Conservation (phyloP, 2,329 filamentous ascomycete species). For the Nemania abortiva region DNA sequence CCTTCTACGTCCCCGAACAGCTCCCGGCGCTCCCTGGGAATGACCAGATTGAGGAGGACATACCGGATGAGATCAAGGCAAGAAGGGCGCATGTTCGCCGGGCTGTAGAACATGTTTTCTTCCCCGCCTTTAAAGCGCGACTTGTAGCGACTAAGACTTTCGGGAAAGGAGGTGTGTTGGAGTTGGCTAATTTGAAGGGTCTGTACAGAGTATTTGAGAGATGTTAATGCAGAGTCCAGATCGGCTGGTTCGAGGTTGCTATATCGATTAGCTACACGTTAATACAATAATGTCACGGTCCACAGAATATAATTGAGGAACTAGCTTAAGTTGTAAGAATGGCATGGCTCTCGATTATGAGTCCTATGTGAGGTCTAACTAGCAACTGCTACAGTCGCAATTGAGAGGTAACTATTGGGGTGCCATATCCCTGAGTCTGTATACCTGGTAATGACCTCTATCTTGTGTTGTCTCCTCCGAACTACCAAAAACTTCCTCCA, state of each 20-base stretch:
- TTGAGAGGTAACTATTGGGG: neutral
- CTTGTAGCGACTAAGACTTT: constrained; percentile 84
- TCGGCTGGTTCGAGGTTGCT: neutral
- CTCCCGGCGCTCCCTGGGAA: constrained; percentile 65
- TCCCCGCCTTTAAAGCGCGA: constrained; percentile 86
- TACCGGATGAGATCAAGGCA: constrained; percentile 64
- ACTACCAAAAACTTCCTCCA: neutral
- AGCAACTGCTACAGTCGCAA: neutral
- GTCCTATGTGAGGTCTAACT: neutral
- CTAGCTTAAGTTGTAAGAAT: neutral
- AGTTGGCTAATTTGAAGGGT: constrained; percentile 92
- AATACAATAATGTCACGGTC: neutral
- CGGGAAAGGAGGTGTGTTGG: constrained; percentile 79
- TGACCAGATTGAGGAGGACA: constrained; percentile 54
- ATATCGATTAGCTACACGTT: neutral
- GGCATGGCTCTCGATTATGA: constrained; percentile 9
- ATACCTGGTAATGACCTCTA: neutral
- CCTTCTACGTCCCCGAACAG: constrained; percentile 90
- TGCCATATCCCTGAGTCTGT: constrained; percentile 8
- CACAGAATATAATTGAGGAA: neutral
- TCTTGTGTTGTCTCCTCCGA: constrained; percentile 1
- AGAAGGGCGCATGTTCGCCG: constrained; percentile 77
- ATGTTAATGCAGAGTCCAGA: constrained; percentile 67
- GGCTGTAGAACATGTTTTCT: constrained; percentile 86
- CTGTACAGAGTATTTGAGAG: constrained; percentile 95